Percentiles rank a stretch among this genome's conserved stretches.
Evolutionary conservation across 139 green algal species (phyloP).

Genomic region (Eudorina sp.): DNA sequence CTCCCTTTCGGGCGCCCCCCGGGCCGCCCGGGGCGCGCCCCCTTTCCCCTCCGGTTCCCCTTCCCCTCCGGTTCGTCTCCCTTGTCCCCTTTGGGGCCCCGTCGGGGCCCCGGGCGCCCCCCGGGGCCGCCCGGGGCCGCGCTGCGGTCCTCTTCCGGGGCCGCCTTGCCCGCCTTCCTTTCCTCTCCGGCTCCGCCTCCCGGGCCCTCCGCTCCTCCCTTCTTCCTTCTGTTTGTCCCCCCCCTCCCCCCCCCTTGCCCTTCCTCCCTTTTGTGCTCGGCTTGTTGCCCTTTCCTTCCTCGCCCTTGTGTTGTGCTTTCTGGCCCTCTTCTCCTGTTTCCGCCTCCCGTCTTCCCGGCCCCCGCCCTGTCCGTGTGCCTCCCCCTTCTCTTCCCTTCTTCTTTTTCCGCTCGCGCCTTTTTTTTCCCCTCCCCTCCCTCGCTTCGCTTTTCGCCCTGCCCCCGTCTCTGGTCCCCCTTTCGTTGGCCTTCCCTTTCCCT

Average conservation of each 20-base stretch:
- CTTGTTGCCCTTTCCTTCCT: not conserved
- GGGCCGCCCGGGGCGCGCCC: too few species aligned
- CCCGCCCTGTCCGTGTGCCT: not conserved
- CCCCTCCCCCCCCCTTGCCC: not conserved
- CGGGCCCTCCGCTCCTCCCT: not conserved
- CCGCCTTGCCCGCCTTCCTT: not conserved
- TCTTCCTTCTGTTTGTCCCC: too few species aligned
- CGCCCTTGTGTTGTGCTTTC: not conserved
- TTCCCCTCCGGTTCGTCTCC: too few species aligned
- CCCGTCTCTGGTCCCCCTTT: not conserved
- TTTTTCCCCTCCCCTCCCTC: not conserved
- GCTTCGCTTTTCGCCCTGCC: not conserved
- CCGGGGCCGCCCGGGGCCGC: too few species aligned
- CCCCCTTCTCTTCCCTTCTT: not conserved
- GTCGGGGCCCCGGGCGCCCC: too few species aligned
- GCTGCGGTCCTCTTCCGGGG: too few species aligned
- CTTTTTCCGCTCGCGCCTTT: not conserved
- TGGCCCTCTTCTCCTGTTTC: not conserved
- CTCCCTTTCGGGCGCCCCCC: too few species aligned
- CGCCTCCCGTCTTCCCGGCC: not conserved
- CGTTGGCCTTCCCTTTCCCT: not conserved
- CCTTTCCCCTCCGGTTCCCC: too few species aligned
- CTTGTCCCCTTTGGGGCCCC: too few species aligned
- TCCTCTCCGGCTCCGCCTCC: not conserved
- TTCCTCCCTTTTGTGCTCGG: not conserved